Evolutionary conservation across 176 grass and related monocot species (phyloP), one percentile per base, ranked within the genome.

Genomic region (Musa schizocarpa): DNA sequence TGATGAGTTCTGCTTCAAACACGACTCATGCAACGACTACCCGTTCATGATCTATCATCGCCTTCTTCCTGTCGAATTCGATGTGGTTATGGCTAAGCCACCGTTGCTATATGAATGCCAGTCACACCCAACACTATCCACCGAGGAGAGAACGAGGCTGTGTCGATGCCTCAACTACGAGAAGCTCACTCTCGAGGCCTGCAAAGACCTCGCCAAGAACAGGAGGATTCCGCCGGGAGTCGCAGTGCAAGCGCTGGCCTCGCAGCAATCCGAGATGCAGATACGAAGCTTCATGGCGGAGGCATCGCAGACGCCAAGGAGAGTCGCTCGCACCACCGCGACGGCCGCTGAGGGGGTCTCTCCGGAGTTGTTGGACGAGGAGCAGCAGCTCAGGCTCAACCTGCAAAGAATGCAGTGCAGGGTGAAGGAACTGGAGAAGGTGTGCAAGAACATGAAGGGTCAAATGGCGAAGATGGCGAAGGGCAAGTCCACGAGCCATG

Each of bases 111-210:
- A 61, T 61, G 14, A n/a, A 11, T 16, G 59, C 49, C 84, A 93
- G 94, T 93, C 90, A 10, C 94, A 91, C 65, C 68, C 72, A 2
- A 71, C 59, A 1, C 73, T 98, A 52, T 87, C 82, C 1, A 62
- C 78, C 0, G 94, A 93, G 67, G 94, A 93, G 20, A 76, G 90
- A 7, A 78, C 84, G 9, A 81, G 82, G 48, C 50, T 98, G 1
- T 98, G 94, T 65, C 85, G 88, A 27, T 98, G 94, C 82, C 76
- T 98, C 14, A 98, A 98, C 80, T 93, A 91, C 57, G 94, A 91
- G 84, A 98, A 98, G 74, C 73, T 98, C 16, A 98, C 90, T 0
- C 78, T 93, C 7, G 86, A 91, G 79, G 86, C 86, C 48, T 98
- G 94, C 88, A 98, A 98, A 61, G 86, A 98, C 23, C 81, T 98